A percentile compares a stretch with the other conserved stretches of the same genome.
Evolutionary conservation across 2,329 filamentous ascomycete genomes (phyloP).

Genomic region (Cladosporium sp.): DNA sequence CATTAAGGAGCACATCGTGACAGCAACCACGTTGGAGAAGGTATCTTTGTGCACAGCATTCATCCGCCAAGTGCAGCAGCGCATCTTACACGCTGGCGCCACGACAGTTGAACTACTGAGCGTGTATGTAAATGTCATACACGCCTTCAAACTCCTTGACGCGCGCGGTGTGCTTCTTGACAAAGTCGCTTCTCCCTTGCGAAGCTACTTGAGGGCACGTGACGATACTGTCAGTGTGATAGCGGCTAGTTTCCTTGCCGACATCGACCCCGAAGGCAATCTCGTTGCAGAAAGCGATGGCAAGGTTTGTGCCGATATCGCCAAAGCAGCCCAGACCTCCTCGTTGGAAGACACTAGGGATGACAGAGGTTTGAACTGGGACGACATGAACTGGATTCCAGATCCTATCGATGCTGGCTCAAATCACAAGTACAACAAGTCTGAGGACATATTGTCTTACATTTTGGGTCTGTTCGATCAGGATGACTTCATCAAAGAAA

Average conservation of each 20-base stretch:
- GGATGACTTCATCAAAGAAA: conserved; percentile 91
- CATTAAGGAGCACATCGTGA: conserved; percentile 57
- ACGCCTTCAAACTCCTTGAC: conserved; percentile 68
- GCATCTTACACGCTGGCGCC: conserved; percentile 67
- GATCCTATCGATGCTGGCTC: conserved; percentile 89
- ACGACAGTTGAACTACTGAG: conserved; percentile 71
- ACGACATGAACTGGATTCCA: conserved; percentile 88
- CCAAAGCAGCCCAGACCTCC: conserved; percentile 57
- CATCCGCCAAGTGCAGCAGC: conserved; percentile 56
- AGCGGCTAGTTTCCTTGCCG: conserved; percentile 65
- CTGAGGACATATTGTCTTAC: conserved; percentile 85
- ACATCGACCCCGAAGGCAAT: conserved; percentile 42
- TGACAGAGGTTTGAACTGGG: conserved; percentile 48
- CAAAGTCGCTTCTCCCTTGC: conserved; percentile 65
- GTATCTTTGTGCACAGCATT: conserved; percentile 65
- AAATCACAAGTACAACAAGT: conserved; percentile 80
- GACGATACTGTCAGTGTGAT: conserved; percentile 75
- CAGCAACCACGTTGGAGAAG: conserved; percentile 62
- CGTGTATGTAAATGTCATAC: conserved; percentile 73
- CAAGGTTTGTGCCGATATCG: conserved; percentile 57
- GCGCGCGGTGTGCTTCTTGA: conserved; percentile 71
- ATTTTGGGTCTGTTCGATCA: conserved; percentile 82
- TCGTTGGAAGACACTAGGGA: conserved; percentile 44
- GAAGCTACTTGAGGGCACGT: conserved; percentile 68
- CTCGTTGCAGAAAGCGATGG: conserved; percentile 40